Conservation (phyloP, 139 green algal genomes). For the Yamagishiella unicocca region DNA sequence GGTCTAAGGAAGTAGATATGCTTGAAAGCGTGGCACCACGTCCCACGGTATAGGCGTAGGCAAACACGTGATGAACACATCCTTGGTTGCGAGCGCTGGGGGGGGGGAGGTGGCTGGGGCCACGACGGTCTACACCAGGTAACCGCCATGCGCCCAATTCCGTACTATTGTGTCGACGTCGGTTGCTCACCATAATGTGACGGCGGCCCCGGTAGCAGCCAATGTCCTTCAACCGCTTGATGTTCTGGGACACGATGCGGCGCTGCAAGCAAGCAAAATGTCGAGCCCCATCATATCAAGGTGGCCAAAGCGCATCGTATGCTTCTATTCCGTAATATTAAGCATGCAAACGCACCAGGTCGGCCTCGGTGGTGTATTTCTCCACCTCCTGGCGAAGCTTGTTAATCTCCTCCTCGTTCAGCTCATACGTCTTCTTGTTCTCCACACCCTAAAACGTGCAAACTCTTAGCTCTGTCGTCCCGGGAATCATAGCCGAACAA, state of each 20-base stretch:
- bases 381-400: constrained; percentile 91
- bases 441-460: constrained; percentile 80
- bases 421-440: constrained; percentile 97
- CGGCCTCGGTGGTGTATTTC: constrained; percentile 92
- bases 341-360: constrained; percentile 77
- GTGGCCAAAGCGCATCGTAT: no score
- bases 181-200: constrained; percentile 84
- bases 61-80: no score
- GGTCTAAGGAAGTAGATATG: no score
- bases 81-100: no score
- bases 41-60: no score
- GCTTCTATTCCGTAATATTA: neutral
- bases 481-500: neutral
- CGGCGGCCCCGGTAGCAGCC: constrained; percentile 95
- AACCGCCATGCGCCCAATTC: no score
- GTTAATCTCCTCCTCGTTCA: constrained; percentile 98
- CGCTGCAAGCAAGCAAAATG: constrained; percentile 60
- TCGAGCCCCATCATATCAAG: no score
- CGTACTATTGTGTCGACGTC: no score
- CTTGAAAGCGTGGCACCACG: no score
- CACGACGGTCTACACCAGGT: no score
- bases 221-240: constrained; percentile 99
- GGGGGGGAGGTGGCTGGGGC: no score
- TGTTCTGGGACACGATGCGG: constrained; percentile 90
- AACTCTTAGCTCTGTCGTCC: neutral